phyloP scores from a whole-genome alignment of 2,329 filamentous ascomycete species.

The Sporothrix globosa region DNA sequence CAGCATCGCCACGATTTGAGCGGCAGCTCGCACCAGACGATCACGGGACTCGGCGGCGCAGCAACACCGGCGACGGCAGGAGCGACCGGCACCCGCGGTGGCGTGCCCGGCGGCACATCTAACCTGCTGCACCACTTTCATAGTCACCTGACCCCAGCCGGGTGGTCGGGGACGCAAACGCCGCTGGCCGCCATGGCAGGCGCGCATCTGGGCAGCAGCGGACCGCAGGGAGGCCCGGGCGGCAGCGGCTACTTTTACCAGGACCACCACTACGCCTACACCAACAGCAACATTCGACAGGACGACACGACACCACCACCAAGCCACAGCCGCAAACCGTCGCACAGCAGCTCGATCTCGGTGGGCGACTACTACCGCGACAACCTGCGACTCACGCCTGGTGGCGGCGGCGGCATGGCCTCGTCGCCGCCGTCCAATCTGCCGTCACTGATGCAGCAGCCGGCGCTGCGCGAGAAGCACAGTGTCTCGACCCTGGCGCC shows the following conservation, averaged over 20 bases:
- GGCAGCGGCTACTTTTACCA: slow-evolving; percentile 30
- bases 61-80: slow-evolving; percentile 61
- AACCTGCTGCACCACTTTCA: slow-evolving; percentile 79
- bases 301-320: slow-evolving; percentile 27
- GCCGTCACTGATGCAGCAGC: slow-evolving; percentile 31
- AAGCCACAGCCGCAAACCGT: slow-evolving; percentile 40
- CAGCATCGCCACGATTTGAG: slow-evolving; percentile 40
- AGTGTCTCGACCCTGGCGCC: slow-evolving; percentile 66
- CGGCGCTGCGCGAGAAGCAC: slow-evolving; percentile 58
- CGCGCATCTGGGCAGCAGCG: slow-evolving; percentile 59
- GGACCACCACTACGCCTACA: neutral
- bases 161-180: slow-evolving; percentile 75
- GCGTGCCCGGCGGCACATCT: slow-evolving; percentile 70
- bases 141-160: slow-evolving; percentile 67
- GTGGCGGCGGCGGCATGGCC: neutral
- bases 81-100: slow-evolving; percentile 45
- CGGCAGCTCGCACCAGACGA: slow-evolving; percentile 42
- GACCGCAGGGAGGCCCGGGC: slow-evolving; percentile 49
- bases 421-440: slow-evolving; percentile 24
- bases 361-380: slow-evolving; percentile 37
- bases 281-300: neutral
- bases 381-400: slow-evolving; percentile 20
- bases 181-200: slow-evolving; percentile 79
- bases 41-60: slow-evolving; percentile 54
- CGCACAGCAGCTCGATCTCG: slow-evolving; percentile 43